Evolutionary conservation across 1,139 yeast species (phyloP).

Genomic region (Candida albicans): DNA sequence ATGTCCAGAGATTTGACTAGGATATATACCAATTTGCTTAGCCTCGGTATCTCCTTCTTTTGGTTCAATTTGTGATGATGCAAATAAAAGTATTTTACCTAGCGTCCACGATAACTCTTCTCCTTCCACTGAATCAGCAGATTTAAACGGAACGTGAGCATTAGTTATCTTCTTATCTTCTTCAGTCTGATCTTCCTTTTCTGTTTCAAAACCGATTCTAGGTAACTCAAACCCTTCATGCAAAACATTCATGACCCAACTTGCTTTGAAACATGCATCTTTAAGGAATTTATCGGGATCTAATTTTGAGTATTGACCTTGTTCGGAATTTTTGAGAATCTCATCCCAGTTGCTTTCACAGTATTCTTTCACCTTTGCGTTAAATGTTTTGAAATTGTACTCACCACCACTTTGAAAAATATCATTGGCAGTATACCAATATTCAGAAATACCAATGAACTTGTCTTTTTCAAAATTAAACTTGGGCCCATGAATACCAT

Average conservation of each 20-base stretch:
- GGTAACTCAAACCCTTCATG: constrained; percentile 83
- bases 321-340: constrained; percentile 47
- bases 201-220: constrained; percentile 51
- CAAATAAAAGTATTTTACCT: constrained; percentile 60
- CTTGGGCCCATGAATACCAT: constrained; percentile 78
- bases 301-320: constrained; percentile 52
- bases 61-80: constrained; percentile 50
- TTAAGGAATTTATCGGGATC: constrained; percentile 48
- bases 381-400: constrained; percentile 63
- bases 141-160: constrained; percentile 57
- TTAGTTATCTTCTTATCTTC: constrained; percentile 26
- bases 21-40: constrained; percentile 50
- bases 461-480: constrained; percentile 69
- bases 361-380: constrained; percentile 56
- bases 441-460: constrained; percentile 78
- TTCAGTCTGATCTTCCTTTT: constrained; percentile 15
- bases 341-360: constrained; percentile 67
- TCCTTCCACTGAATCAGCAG: constrained; percentile 59
- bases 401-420: constrained; percentile 77
- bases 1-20: constrained; percentile 49
- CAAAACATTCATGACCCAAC: constrained; percentile 73
- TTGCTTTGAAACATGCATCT: constrained; percentile 79
- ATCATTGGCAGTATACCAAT: constrained; percentile 85
- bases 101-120: constrained; percentile 68
- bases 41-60: constrained; percentile 13